phyloP scores from a whole-genome alignment of 78 protist species.

The Dictyostelium firmibasis region DNA sequence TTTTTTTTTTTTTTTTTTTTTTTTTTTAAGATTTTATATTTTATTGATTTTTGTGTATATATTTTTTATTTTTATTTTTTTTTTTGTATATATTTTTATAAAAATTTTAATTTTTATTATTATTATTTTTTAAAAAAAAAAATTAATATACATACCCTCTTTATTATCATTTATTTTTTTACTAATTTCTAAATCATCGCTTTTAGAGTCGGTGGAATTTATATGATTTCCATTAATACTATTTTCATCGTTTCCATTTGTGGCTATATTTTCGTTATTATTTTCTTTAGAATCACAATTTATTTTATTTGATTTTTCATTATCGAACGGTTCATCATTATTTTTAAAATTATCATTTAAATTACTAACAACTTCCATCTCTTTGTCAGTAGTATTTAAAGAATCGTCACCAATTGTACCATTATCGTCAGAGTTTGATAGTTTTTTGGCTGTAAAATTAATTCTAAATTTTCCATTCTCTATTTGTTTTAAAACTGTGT shows the following conservation, averaged over 20 bases:
- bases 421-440: background rate
- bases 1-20: background rate
- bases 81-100: no score
- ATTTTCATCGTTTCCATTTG: background rate
- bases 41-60: background rate
- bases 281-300: background rate
- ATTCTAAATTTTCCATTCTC: slow-evolving; percentile 14
- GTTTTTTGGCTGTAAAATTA: background rate
- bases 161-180: no score
- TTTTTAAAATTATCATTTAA: background rate
- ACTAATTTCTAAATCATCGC: background rate
- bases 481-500: background rate
- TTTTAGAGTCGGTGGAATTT: background rate
- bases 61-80: background rate
- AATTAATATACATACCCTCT: background rate
- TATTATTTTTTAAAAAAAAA: background rate
- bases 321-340: background rate
- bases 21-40: background rate
- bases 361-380: background rate
- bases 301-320: background rate
- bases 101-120: background rate
- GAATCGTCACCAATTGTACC: background rate
- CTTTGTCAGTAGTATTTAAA: background rate
- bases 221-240: background rate
- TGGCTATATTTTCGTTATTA: background rate